Base-by-base conservation (phyloP, 768 basidiomycete genomes). In the Cystobasidium onofrii region DNA sequence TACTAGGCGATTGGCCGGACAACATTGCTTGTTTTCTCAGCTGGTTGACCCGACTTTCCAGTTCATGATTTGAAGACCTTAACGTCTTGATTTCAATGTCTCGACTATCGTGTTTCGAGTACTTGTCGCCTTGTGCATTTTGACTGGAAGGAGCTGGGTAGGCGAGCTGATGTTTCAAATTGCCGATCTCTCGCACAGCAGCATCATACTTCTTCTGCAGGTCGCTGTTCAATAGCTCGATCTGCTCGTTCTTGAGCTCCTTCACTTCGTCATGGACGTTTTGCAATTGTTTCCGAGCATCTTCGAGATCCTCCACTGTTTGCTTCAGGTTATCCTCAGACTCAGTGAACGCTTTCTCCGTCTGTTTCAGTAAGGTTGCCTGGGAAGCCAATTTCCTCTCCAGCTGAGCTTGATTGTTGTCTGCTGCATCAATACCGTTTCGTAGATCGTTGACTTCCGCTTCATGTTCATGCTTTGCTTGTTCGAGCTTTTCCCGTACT, bases 1-100 rank as follows among this genome's bases (percentile, higher is more conserved):
- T 50, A 13, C 57, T 67, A 33, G 74, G 17, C 9, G 41, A 90
- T 0, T 91, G 91, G 80, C 84, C 87, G 25, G 91, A 90, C 46
- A 77, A 15, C n/a, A 74, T 74, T 39, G 71, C 74, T 71, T 78
- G 77, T 66, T 77, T 73, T 44, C 74, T 77, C 3, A 78, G 71
- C 1, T 74, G 76, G 41, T 72, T 86, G 77, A 92, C 85, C 36
- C 90, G 84, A 75, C 90, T 90, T 61, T 88, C 80, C 54, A 94
- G 81, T 62, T 90, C 89, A 60, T 89, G 88, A 77, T 87, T 89
- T 80, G 90, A 88, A 75, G 84, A 85, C 81, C 91, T 88, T 69
- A 95, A 82, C 75, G 87, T 84, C 77, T 89, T 87, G 55, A 93
- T 88, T 80, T 86, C 87, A 33, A 86, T 82, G 55, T 92, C 89